These are phyloP conservation scores for Claviceps spartinae DNA, from an alignment of 2,329 filamentous ascomycete species.

Conservation along the genomic window DNA sequence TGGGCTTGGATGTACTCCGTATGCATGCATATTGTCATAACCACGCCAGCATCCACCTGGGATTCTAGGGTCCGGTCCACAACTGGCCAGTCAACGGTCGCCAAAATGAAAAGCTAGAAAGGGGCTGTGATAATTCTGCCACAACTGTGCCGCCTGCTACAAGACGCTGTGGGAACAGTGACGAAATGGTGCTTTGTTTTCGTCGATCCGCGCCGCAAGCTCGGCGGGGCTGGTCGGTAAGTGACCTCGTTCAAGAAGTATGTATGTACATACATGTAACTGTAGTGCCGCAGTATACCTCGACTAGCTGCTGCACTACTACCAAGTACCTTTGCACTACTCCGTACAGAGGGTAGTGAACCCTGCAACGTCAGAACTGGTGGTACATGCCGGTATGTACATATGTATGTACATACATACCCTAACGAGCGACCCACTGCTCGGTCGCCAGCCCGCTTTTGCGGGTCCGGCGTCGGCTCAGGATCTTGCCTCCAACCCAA, in stretches of 20 bases:
- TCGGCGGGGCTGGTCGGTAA: not conserved
- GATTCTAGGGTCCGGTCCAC: not conserved
- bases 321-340: not conserved
- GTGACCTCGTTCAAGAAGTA: not conserved
- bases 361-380: not conserved
- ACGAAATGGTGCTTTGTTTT: not conserved
- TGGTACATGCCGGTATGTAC: not conserved
- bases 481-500: conserved; percentile 6
- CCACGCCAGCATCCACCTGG: conserved; percentile 1
- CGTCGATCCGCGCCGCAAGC: not conserved
- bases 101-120: conserved; percentile 2
- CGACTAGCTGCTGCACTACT: not conserved
- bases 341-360: not conserved
- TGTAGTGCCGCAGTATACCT: not conserved
- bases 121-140: conserved; percentile 8
- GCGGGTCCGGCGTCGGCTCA: conserved; percentile 4
- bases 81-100: conserved; percentile 1
- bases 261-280: not conserved
- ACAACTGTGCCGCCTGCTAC: not conserved
- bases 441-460: conserved; percentile 1
- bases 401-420: too few relatives aligned
- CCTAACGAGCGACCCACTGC: conserved; percentile 1
- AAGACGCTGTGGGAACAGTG: not conserved
- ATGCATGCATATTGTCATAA: conserved; percentile 1
- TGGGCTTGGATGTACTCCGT: not conserved